phyloP scores from a whole-genome alignment of 257 asterid genomes.

The Solanum neorickii region DNA sequence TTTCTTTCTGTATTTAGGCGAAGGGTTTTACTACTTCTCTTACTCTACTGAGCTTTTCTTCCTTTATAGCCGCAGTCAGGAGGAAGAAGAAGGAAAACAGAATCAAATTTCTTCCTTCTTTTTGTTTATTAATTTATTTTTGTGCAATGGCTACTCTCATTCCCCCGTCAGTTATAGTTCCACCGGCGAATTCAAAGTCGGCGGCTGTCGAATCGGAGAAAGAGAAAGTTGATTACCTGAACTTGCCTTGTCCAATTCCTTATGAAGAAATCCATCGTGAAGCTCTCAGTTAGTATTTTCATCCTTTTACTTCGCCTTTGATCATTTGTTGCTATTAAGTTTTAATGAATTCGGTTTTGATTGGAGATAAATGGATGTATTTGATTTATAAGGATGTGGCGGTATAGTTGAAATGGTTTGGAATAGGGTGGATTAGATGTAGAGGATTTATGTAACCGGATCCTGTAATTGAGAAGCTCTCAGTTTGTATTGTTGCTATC shows the following conservation, averaged over 20 bases:
- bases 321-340: neutral
- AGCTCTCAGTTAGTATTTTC: slow-evolving; percentile 60
- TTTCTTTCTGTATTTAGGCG: slow-evolving; percentile 14
- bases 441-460: neutral
- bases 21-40: slow-evolving; percentile 34
- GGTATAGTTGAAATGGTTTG: neutral
- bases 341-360: neutral
- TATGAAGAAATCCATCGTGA: slow-evolving; percentile 96
- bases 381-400: neutral
- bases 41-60: neutral
- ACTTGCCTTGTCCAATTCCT: slow-evolving; percentile 90
- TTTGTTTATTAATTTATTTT: neutral
- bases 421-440: neutral
- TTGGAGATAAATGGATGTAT: neutral
- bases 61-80: slow-evolving; percentile 5
- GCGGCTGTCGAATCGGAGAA: slow-evolving; percentile 9
- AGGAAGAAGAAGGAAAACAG: slow-evolving; percentile 6
- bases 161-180: slow-evolving; percentile 26
- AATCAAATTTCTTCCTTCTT: neutral
- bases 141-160: slow-evolving; percentile 53
- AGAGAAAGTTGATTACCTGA: slow-evolving; percentile 52
- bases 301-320: neutral
- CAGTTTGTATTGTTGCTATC: slow-evolving; percentile 27
- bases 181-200: slow-evolving; percentile 32
- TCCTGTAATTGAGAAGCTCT: slow-evolving; percentile 37